These are phyloP conservation scores for Peronosclerospora sorghi DNA, from an alignment of 352 stramenopile species.

Conservation along the genomic window DNA sequence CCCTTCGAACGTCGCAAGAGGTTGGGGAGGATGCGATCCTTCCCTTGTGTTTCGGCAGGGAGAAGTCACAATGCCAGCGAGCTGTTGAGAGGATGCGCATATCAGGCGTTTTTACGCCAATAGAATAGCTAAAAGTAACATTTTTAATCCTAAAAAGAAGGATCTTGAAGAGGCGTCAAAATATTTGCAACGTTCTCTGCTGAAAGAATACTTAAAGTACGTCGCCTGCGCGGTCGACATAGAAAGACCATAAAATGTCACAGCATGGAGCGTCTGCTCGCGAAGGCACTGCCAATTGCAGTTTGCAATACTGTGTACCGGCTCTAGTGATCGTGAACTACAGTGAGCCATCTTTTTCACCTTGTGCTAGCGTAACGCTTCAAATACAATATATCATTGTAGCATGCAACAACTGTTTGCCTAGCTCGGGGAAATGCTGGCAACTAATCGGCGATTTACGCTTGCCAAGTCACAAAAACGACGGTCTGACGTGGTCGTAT, in stretches of 20 bases:
- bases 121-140: background rate
- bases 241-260: background rate
- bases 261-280: background rate
- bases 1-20: background rate
- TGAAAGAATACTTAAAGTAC: background rate
- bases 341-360: slow-evolving; percentile 7
- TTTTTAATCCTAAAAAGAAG: background rate
- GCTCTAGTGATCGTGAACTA: too few species aligned
- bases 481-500: too few species aligned
- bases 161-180: slow-evolving; percentile 21
- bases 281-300: background rate
- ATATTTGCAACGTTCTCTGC: background rate
- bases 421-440: too few species aligned
- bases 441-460: too few species aligned
- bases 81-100: slow-evolving; percentile 4
- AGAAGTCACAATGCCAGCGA: slow-evolving; percentile 14
- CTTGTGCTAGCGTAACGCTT: slow-evolving; percentile 9
- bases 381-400: too few species aligned
- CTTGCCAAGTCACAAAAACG: too few species aligned
- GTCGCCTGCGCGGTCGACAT: background rate
- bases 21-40: background rate
- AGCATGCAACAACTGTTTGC: too few species aligned
- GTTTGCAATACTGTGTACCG: too few species aligned
- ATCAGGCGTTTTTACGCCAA: slow-evolving; percentile 27
- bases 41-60: slow-evolving; percentile 4